Percentiles rank a stretch among this genome's conserved stretches.
These are phyloP conservation scores for Solanum ahanhuiri DNA, from an alignment of 257 asterid genomes.

Conservation along the genomic window DNA sequence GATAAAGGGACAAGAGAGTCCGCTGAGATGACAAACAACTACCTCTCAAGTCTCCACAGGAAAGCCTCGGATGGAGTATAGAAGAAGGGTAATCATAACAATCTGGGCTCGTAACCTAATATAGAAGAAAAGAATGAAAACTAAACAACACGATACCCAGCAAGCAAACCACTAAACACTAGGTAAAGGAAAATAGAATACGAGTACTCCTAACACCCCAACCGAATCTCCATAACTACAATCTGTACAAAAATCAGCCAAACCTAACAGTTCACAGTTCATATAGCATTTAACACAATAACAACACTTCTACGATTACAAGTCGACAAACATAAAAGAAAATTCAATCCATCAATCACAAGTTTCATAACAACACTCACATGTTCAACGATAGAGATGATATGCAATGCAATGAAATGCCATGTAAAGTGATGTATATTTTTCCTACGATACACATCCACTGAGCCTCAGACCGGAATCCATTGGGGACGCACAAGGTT, in stretches of 20 bases:
- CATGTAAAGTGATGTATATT: neutral
- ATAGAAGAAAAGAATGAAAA: neutral
- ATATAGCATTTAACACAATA: too few species aligned
- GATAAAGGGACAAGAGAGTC: neutral
- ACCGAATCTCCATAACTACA: neutral
- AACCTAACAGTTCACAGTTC: too few species aligned
- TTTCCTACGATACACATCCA: neutral
- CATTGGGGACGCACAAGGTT: neutral
- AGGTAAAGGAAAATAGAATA: neutral
- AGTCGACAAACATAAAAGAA: neutral
- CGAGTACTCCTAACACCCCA: neutral
- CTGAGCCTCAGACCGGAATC: neutral
- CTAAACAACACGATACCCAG: neutral
- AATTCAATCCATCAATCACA: neutral
- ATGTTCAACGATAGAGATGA: neutral
- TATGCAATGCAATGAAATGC: neutral
- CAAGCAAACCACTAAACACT: neutral
- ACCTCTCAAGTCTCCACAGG: neutral
- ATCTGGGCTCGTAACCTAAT: too few species aligned
- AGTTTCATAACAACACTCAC: neutral
- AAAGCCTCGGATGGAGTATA: neutral
- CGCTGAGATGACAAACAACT: neutral
- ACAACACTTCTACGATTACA: neutral
- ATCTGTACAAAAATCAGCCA: too few species aligned
- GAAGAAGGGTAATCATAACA: neutral